phyloP scores from a whole-genome alignment of 345 rosid genomes.

The Hypericum androsaemum region DNA sequence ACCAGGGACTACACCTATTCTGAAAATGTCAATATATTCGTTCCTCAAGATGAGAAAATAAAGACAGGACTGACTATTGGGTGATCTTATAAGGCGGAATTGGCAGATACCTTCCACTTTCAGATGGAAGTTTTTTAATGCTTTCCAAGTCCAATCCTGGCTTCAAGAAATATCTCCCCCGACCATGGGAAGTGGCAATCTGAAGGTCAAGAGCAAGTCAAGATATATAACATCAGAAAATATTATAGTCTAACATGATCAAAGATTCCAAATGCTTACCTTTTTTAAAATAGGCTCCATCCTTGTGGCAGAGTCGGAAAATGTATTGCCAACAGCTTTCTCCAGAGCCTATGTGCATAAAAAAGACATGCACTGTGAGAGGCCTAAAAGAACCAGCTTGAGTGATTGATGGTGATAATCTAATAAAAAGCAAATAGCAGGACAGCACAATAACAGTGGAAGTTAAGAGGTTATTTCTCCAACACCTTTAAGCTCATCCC shows the following conservation, averaged over 20 bases:
- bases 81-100: slow-evolving; percentile 4
- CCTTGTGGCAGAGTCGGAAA: slow-evolving; percentile 51
- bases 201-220: slow-evolving; percentile 32
- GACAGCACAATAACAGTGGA: background rate
- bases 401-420: background rate
- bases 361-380: slow-evolving; percentile 15
- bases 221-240: slow-evolving; percentile 18
- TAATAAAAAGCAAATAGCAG: background rate
- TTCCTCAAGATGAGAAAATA: slow-evolving; percentile 1
- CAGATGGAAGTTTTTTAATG: slow-evolving; percentile 49
- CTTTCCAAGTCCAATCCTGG: slow-evolving; percentile 49
- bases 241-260: slow-evolving; percentile 16
- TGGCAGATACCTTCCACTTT: slow-evolving; percentile 59
- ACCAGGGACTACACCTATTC: no score
- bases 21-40: background rate
- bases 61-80: background rate
- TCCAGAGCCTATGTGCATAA: slow-evolving; percentile 49
- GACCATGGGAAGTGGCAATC: slow-evolving; percentile 81
- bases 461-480: background rate
- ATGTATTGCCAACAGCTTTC: slow-evolving; percentile 59
- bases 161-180: slow-evolving; percentile 73
- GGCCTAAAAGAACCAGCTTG: slow-evolving; percentile 6
- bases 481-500: slow-evolving; percentile 83
- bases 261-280: slow-evolving; percentile 36
- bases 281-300: slow-evolving; percentile 62